Evolutionary conservation across 2,329 filamentous ascomycete genomes (phyloP), one percentile per base, ranked within the genome.

Genomic region (Ceratocystis smalleyi): DNA sequence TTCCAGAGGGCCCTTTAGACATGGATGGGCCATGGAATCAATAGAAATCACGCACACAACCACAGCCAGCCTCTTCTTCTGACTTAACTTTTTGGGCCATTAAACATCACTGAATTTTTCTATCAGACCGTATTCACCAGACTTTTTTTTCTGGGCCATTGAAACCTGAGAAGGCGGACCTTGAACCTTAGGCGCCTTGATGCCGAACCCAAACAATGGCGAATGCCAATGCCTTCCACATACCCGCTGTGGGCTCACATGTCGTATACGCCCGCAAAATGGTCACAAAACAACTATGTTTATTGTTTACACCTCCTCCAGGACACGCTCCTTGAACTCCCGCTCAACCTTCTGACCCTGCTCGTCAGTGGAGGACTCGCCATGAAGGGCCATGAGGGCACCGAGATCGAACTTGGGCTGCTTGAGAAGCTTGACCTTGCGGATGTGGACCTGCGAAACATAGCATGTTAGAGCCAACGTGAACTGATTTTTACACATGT

Each of bases 391-490:
- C 78, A 99, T 87, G 72, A 99, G 85, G 73, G 89, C 88, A 79
- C 94, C 94, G 70, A 99, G 88, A 76, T 99, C 94, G 83, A 99
- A 97, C 85, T 99, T 99, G 76, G 94, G 94, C 71, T 87, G 79
- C 87, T 99, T 99, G 73, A 99, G 83, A 72, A 99, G 89, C 87
- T 99, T 99, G 75, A 99, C 92, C 86, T 99, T 99, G 80, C 94
- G 91, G 80, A 99, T 96, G 84, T 99, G 94, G 75, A 97, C 91
- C 91, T 97, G 72, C 8, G 69, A 47, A 62, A 24, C 66, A 69
- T 79, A 70, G 79, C 73, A 69, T 59, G 30, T 60, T 65, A 61
- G 62, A 35, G 30, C 40, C 27, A 32, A 57, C 24, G 19, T 63
- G 1, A 43, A 30, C 35, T 5, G 43, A 32, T 27, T 40, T 24